Percentiles rank a stretch among this genome's conserved stretches.
Conservation (phyloP, 345 rosid species). For the Eucalyptus decipiens region DNA sequence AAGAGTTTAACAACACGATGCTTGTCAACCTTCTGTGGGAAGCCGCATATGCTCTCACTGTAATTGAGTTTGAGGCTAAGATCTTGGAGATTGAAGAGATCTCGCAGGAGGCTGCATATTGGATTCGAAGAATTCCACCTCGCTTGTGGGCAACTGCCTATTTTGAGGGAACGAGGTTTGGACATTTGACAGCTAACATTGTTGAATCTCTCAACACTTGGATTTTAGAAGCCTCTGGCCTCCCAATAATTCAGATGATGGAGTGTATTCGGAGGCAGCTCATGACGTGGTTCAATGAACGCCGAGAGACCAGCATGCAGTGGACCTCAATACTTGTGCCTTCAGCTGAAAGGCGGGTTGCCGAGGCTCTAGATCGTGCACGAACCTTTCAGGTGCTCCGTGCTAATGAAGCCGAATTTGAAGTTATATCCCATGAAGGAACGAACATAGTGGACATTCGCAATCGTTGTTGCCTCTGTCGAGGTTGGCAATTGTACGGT, state of each 20-base stretch:
- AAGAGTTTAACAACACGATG: conserved; percentile 89
- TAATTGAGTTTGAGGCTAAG: conserved; percentile 85
- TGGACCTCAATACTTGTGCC: conserved; percentile 96
- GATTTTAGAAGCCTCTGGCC: conserved; percentile 95
- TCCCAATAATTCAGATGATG: conserved; percentile 98
- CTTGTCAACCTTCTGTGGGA: conserved; percentile 91
- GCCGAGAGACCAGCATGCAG: conserved; percentile 87
- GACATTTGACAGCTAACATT: conserved; percentile 83
- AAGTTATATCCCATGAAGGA: conserved; percentile 91
- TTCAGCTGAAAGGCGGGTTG: conserved; percentile 80
- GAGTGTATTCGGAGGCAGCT: conserved; percentile 96
- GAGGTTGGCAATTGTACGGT: conserved; percentile 97
- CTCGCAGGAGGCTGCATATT: conserved; percentile 90
- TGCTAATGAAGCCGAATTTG: conserved; percentile 93
- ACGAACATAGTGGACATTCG: conserved; percentile 83
- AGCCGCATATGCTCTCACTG: conserved; percentile 88
- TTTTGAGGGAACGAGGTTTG: conserved; percentile 90
- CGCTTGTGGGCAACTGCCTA: conserved; percentile 95
- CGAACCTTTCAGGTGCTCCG: conserved; percentile 85
- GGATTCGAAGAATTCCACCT: conserved; percentile 91
- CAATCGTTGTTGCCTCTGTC: conserved; percentile 85
- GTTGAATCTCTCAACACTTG: conserved; percentile 75
- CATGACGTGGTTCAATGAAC: conserved; percentile 97
- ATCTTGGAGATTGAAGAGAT: conserved; percentile 82
- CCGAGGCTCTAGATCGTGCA: conserved; percentile 83